Base-by-base conservation (phyloP, 352 stramenopile genomes). In the Globisporangium recalcitrans region DNA sequence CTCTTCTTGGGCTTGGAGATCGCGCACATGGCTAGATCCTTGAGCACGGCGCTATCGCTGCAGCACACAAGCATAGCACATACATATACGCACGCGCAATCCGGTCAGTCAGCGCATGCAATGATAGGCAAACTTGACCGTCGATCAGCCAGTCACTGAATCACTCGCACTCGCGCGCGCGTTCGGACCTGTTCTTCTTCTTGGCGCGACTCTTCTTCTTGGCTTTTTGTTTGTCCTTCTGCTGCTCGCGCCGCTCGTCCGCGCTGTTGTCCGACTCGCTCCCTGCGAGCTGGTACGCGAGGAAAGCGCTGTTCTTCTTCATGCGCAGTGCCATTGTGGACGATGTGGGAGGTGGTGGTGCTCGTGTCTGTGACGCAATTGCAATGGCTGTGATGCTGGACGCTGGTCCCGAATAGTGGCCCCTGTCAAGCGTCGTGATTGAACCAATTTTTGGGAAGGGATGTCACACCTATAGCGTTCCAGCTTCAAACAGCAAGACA, bases 131-230 rank as follows among this genome's bases (percentile, higher is more conserved):
- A 44, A 6, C 38, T 14, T 21, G 38, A 9, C 10, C 2, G 34
- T 2, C 26, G 24, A 19, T 6, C 14, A 24, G 49, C 7, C 6
- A 55, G 26, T 0, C 34, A 34, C 31, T 27, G 6, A 26, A 44
- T 47, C 22, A n/a, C n/a, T n/a, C 27, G 27, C 27, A 31, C 27
- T n/a, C n/a, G 27, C 5, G 3, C 53, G 6, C 13, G 29, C 26
- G 19, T 44, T 49, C 69, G 36, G 63, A 76, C 81, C 59, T 88
- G 75, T 65, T 88, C 55, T 87, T 91, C 71, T 91, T 91, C 71
- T 88, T 89, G 67, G 62, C 77, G 73, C 77, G 78, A 54, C 66
- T 76, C 64, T 92, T 92, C 64, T 90, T 87, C 71, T 82, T 85
- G 55, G 75, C 69, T 57, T 89, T 87, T 57, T 89, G 80, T 65